Evolutionary conservation across 495 filamentous ascomycete species (phyloP), one percentile per base, ranked within the genome.

Genomic region (Haplographium delicatum): DNA sequence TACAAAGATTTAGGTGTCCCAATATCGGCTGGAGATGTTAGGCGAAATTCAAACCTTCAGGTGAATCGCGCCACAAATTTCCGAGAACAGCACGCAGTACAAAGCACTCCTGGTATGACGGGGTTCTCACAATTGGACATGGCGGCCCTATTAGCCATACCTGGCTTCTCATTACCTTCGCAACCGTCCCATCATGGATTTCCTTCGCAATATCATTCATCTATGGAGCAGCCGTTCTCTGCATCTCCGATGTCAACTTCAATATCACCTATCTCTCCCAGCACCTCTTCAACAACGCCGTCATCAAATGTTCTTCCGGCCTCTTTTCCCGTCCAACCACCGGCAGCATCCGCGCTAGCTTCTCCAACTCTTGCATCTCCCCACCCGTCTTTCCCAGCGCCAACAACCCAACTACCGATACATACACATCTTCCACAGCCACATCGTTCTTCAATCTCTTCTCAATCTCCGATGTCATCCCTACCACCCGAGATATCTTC

Each of bases 1-100:
- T 98, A 98, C 71, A 86, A 80, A 58, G 76, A 81, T 56, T 52
- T 72, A 70, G 57, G 63, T 69, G 57, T 71, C 67, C 67, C 68
- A 47, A 65, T 67, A 61, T 57, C 59, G 28, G 24, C 49, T n/a
- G 27, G 53, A 15, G 68, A 74, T 31, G 68, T 80, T 55, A 66
- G 67, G n/a, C 73, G 70, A 54, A 74, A 71, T 39, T 63, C 69
- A 31, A 71, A 75, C 41, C 57, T 83, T 2, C 77, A 78, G 53
- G 68, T 87, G 26, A 63, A 76, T 59, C 68, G 72, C 35, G 72
- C 65, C 10, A 62, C 60, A 11, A 59, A 54, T 38, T 71, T 73
- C 39, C 65, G 62, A 26, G 64, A 70, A 31, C 59, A 62, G 15
- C 68, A 65, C 54, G n/a, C 39, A 4, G 30, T 57, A 5, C 63